Evolutionary conservation across 805 yeast species (phyloP).

Genomic region (Dipodascus albidus): DNA sequence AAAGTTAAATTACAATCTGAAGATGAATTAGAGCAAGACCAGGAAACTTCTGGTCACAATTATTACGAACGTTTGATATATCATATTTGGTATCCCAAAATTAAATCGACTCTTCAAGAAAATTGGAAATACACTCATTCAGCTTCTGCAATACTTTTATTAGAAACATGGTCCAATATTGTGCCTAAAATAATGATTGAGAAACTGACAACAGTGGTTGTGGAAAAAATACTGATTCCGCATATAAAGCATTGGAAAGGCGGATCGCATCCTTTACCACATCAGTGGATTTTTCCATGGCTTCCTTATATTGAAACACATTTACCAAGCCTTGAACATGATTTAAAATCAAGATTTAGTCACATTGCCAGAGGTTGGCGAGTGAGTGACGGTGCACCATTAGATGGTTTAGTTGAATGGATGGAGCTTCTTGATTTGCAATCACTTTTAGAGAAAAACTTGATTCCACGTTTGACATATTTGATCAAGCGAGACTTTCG

Average conservation of each 20-base stretch:
- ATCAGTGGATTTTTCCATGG: slow-evolving; percentile 31
- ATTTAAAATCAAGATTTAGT: slow-evolving; percentile 13
- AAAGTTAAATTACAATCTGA: neutral
- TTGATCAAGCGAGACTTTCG: slow-evolving; percentile 12
- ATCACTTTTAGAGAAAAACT: slow-evolving; percentile 7
- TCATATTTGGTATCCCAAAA: slow-evolving; percentile 27
- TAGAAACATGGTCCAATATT: slow-evolving; percentile 33
- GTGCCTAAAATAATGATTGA: slow-evolving; percentile 24
- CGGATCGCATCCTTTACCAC: slow-evolving; percentile 14
- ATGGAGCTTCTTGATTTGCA: slow-evolving; percentile 8
- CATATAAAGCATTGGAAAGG: slow-evolving; percentile 31
- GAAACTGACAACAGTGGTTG: slow-evolving; percentile 21
- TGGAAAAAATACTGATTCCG: slow-evolving; percentile 24
- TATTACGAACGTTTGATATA: slow-evolving; percentile 28
- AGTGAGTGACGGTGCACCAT: slow-evolving; percentile 5
- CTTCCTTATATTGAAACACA: slow-evolving; percentile 20
- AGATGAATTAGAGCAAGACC: neutral
- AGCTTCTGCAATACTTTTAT: slow-evolving; percentile 27
- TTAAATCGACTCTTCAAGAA: slow-evolving; percentile 19
- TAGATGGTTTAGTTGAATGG: slow-evolving; percentile 10
- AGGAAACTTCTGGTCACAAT: slow-evolving; percentile 12
- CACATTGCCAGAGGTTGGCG: slow-evolving; percentile 10
- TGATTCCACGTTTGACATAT: slow-evolving; percentile 11
- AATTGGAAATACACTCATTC: slow-evolving; percentile 33
- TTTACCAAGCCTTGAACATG: slow-evolving; percentile 14